Base-by-base conservation (phyloP, 371 early-diverging fungal genomes). In the Apophysomyces variabilis region DNA sequence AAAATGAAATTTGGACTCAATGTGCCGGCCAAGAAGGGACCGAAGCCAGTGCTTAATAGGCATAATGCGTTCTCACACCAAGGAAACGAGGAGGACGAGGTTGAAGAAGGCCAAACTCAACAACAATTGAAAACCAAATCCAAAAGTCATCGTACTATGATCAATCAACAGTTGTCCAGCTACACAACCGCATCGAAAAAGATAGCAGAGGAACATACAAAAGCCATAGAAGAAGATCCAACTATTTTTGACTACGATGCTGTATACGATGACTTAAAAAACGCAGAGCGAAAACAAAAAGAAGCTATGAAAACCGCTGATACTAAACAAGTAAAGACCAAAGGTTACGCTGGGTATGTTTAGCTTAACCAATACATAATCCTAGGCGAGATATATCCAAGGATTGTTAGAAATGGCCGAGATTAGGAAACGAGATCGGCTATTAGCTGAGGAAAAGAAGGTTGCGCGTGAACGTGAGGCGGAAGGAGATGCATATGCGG, bases 221-320 rank as follows among this genome's bases (percentile, higher is more conserved):
- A 83, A 70, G 93, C 94, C 8, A 69, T 93, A 1, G 89, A 87
- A 58, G 85, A 90, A 68, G 95, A 96, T 76, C 89, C 96, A 2
- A 89, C 82, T 26, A 87, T 92, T 3, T 97, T 90, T 74, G 96
- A 93, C 64, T 97, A 97, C 69, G 98, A 97, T 71, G 93, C 87
- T 5, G 89, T 92, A 0, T 96, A 95, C 71, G 97, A 96, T 65
- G 87, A 87, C 61, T 83, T 96, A 62, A 95, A 93, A 70, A 78
- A 80, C 6, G 88, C 79, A 0, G 90, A 92, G 43, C 78, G 78
- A 16, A 79, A 78, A 37, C 82, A 86, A 64, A 66, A 76, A 57
- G 77, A 79, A 47, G 79, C 80, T 9, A 38, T 70, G 13, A 81
- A 80, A 36, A 81, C 76, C 9, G 68, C 71, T 1, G 61, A 69